phyloP scores from a whole-genome alignment of 306 rosid genomes.

The Oemleria cerasiformis region DNA sequence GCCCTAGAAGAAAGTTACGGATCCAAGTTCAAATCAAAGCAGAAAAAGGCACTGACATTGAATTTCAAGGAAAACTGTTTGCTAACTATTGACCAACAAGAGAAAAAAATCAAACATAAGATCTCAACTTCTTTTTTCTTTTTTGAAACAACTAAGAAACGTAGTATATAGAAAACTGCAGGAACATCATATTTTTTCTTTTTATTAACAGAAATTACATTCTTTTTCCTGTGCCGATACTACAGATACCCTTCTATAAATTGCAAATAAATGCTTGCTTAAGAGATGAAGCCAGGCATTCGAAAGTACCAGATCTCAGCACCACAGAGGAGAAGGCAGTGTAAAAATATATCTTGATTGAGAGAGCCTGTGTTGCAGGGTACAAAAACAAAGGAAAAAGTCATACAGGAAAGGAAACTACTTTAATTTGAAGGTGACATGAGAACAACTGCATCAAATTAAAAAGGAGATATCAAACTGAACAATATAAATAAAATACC shows the following conservation, averaged over 20 bases:
- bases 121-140: background rate
- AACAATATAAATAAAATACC: background rate
- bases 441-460: background rate
- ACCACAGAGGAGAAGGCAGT: background rate
- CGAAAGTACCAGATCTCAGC: background rate
- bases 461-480: background rate
- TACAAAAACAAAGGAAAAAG: background rate
- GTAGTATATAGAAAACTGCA: background rate
- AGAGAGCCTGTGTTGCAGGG: background rate
- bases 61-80: background rate
- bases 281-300: background rate
- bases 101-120: background rate
- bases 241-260: background rate
- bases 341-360: background rate
- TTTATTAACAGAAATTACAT: background rate
- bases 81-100: background rate
- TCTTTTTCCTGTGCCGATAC: background rate
- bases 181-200: background rate
- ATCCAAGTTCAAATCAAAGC: no score
- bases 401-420: background rate
- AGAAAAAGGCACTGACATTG: no score
- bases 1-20: no score
- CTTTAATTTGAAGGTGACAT: background rate
- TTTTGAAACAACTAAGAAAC: background rate
- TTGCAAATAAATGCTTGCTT: background rate